A percentile compares a stretch with the other conserved stretches of the same genome.
Evolutionary conservation across 2,329 filamentous ascomycete genomes (phyloP).

Genomic region (Calycina herbarum): DNA sequence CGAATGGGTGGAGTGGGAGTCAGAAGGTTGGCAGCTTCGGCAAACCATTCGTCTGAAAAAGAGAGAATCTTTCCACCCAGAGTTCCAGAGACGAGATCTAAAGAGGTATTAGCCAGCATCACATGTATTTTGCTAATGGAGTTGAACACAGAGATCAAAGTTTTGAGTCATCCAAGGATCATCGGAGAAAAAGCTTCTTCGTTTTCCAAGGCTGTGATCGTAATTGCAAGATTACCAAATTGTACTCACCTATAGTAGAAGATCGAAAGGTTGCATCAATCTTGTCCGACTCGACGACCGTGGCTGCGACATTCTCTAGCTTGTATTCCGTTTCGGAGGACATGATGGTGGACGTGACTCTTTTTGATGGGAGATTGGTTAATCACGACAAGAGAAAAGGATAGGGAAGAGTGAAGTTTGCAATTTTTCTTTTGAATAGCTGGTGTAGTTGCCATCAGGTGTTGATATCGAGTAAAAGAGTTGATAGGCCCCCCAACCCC

Average conservation of each 20-base stretch:
- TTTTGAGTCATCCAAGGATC: constrained; percentile 2
- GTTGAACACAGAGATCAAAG: neutral
- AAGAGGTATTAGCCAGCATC: constrained; percentile 18
- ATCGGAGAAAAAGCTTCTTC: constrained; percentile 9
- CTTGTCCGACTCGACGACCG: constrained; percentile 49
- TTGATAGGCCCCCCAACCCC: constrained; percentile 18
- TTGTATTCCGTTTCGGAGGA: constrained; percentile 50
- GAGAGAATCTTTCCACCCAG: constrained; percentile 64
- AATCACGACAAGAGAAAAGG: neutral
- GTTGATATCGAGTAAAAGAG: neutral
- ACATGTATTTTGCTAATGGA: constrained; percentile 2
- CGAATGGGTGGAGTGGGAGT: constrained; percentile 63
- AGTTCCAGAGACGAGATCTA: constrained; percentile 61
- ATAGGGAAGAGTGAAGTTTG: neutral
- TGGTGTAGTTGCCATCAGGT: constrained; percentile 31
- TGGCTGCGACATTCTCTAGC: constrained; percentile 54
- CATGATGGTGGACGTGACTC: constrained; percentile 26
- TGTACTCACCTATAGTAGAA: constrained; percentile 57
- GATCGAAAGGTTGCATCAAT: constrained; percentile 64
- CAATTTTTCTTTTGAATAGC: neutral
- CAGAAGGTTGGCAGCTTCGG: constrained; percentile 62
- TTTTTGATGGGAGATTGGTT: neutral
- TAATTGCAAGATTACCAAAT: neutral
- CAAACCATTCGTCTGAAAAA: constrained; percentile 70
- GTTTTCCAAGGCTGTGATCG: neutral